phyloP scores from a whole-genome alignment of 176 grass and related monocot genomes.

The Alopecurus myosuroides region DNA sequence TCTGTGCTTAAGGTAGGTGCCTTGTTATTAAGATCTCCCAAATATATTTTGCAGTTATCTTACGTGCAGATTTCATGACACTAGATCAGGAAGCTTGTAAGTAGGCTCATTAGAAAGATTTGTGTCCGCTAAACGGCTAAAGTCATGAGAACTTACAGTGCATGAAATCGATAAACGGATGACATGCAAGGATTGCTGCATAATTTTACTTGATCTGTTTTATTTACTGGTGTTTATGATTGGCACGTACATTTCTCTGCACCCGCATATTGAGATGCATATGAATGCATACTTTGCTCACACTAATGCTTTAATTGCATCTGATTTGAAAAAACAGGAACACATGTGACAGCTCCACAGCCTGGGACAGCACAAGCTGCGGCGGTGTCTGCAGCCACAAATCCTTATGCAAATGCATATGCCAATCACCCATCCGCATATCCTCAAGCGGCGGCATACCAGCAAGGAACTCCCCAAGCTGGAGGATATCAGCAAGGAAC shows the following conservation, averaged over 20 bases:
- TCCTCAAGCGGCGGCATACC: too few relatives aligned
- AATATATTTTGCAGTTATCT: not conserved
- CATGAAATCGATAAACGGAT: not conserved
- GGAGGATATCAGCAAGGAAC: conserved; percentile 26
- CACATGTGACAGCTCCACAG: conserved; percentile 33
- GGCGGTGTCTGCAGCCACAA: conserved; percentile 25
- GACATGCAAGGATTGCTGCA: not conserved
- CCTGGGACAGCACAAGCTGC: conserved; percentile 33
- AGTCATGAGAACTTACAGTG: not conserved
- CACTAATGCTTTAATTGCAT: conserved; percentile 20
- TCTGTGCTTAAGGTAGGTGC: not conserved
- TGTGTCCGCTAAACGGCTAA: not conserved
- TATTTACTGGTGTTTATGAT: not conserved
- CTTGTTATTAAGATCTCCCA: not conserved
- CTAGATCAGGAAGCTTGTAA: not conserved
- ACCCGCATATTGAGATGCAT: not conserved
- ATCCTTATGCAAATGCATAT: conserved; percentile 50
- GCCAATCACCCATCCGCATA: conserved; percentile 30
- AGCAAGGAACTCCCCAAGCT: conserved; percentile 19
- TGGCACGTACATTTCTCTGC: not conserved
- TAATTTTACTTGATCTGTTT: not conserved
- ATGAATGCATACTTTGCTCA: not conserved
- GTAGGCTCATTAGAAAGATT: not conserved
- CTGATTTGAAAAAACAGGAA: conserved; percentile 13
- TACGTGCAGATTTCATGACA: not conserved